phyloP scores from a whole-genome alignment of 2,329 filamentous ascomycete species.

The Sporothrix sp. region DNA sequence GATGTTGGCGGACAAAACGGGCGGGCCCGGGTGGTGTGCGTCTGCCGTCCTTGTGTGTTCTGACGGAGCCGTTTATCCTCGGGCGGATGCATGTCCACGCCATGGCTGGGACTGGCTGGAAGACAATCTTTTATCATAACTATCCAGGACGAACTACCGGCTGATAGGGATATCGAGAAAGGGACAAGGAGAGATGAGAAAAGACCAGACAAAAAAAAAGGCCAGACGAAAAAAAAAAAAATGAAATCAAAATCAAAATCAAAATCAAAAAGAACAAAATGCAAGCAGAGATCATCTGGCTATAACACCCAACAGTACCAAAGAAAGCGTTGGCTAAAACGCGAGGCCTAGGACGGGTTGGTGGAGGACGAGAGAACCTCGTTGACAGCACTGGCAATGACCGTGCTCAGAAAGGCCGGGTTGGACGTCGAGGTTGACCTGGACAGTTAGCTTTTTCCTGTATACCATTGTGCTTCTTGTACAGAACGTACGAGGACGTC shows the following conservation, averaged over 20 bases:
- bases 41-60: too few relatives aligned
- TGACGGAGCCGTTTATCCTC: too few relatives aligned
- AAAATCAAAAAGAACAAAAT: background rate
- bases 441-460: background rate
- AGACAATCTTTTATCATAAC: too few relatives aligned
- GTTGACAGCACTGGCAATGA: slow-evolving; percentile 16
- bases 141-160: too few relatives aligned
- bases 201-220: background rate
- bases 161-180: background rate
- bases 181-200: background rate
- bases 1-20: too few relatives aligned
- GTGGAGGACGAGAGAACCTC: slow-evolving; percentile 10
- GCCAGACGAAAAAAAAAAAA: background rate
- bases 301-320: too few relatives aligned
- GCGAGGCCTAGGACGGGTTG: background rate
- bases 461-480: too few relatives aligned
- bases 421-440: slow-evolving; percentile 11
- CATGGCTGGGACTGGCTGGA: too few relatives aligned
- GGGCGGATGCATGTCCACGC: too few relatives aligned
- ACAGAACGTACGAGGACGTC: background rate
- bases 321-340: background rate
- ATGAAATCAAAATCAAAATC: background rate
- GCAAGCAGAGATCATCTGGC: background rate
- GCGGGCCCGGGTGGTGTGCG: too few relatives aligned
- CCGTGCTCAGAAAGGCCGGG: slow-evolving; percentile 12